phyloP scores from a whole-genome alignment of 225 moss, liverwort and hornwort genomes.

The Pseudoscleropodium purum region DNA sequence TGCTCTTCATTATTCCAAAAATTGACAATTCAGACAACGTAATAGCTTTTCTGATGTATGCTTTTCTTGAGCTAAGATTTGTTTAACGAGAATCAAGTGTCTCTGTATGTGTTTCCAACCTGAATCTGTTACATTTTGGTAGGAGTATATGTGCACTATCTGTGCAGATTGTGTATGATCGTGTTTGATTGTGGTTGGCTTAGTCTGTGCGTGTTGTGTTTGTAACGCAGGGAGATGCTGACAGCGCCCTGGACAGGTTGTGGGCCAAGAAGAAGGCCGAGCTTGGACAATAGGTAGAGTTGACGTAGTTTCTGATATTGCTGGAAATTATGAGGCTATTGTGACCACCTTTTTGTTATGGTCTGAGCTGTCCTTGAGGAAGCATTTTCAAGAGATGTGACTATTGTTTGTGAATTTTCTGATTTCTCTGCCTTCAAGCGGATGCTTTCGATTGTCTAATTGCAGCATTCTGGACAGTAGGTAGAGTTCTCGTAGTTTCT shows the following conservation, averaged over 20 bases:
- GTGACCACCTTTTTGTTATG: background rate
- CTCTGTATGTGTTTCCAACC: background rate
- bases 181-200: background rate
- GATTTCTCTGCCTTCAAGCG: background rate
- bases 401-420: background rate
- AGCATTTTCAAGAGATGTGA: background rate
- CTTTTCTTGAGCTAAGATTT: background rate
- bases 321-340: background rate
- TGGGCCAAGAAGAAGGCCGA: slow-evolving; percentile 51
- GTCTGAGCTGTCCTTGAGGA: background rate
- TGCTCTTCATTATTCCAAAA: background rate
- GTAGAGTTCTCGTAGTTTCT: background rate
- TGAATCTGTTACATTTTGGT: background rate
- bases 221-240: slow-evolving; percentile 36
- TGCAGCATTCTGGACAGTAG: background rate
- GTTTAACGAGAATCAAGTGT: background rate
- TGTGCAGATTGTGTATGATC: background rate
- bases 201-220: background rate
- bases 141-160: background rate
- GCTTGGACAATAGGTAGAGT: slow-evolving; percentile 29
- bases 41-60: too few relatives aligned
- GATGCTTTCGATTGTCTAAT: background rate
- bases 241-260: slow-evolving; percentile 46
- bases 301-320: background rate
- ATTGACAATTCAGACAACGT: too few relatives aligned